phyloP scores from a whole-genome alignment of 1,139 yeast genomes.

The Zygosaccharomyces pseudobailii region DNA sequence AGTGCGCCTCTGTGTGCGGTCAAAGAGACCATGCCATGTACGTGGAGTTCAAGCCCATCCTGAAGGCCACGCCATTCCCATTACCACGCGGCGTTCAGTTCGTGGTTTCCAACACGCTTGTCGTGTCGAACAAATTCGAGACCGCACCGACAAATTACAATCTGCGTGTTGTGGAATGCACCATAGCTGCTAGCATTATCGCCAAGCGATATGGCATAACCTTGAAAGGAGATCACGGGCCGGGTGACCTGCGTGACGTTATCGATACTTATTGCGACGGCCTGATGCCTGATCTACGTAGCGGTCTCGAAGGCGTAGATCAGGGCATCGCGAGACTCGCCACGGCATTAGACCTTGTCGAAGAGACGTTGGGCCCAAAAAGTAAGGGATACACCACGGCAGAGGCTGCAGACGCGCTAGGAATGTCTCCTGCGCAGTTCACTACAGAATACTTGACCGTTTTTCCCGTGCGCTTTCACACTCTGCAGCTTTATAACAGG shows the following conservation, averaged over 20 bases:
- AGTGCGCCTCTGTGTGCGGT: slow-evolving; percentile 70
- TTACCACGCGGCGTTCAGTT: slow-evolving; percentile 54
- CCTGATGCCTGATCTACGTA: neutral
- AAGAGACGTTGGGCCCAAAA: slow-evolving; percentile 36
- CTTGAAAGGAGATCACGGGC: slow-evolving; percentile 48
- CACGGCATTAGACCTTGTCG: slow-evolving; percentile 43
- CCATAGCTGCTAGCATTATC: slow-evolving; percentile 55
- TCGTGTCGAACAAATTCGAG: slow-evolving; percentile 60
- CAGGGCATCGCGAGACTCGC: slow-evolving; percentile 40
- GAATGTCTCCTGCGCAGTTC: slow-evolving; percentile 43
- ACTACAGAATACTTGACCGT: slow-evolving; percentile 43
- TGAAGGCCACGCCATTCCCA: slow-evolving; percentile 52
- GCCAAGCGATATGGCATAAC: slow-evolving; percentile 45
- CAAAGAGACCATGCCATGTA: slow-evolving; percentile 54
- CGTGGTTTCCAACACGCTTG: slow-evolving; percentile 60
- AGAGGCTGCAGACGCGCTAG: slow-evolving; percentile 46
- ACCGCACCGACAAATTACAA: slow-evolving; percentile 69
- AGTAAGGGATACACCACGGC: slow-evolving; percentile 48
- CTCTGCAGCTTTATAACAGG: slow-evolving; percentile 53
- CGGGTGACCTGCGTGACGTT: slow-evolving; percentile 65
- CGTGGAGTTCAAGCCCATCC: slow-evolving; percentile 57
- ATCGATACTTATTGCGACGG: slow-evolving; percentile 43
- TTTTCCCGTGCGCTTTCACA: slow-evolving; percentile 54
- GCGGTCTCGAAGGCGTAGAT: neutral
- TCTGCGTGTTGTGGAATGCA: slow-evolving; percentile 65